Conservation (phyloP, 1,139 yeast genomes). For the Yamadazyma triangularis region DNA sequence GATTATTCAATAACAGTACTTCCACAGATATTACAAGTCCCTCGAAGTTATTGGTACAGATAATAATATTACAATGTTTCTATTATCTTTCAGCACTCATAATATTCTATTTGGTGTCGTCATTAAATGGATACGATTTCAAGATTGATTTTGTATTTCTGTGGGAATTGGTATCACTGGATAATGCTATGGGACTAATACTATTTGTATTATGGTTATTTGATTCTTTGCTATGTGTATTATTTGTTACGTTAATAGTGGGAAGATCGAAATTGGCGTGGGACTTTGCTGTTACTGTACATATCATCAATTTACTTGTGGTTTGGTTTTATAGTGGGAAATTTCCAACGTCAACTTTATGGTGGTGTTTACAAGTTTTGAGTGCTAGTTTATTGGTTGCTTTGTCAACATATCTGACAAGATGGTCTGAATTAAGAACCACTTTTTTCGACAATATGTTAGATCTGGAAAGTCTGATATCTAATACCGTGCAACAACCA, state of each 20-base stretch:
- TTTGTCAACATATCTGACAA: slow-evolving; percentile 78
- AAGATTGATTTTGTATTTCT: slow-evolving; percentile 69
- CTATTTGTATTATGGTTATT: slow-evolving; percentile 73
- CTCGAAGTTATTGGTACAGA: slow-evolving; percentile 46
- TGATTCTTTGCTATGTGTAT: slow-evolving; percentile 71
- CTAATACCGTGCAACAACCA: slow-evolving; percentile 25
- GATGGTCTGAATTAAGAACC: slow-evolving; percentile 84
- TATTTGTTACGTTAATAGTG: slow-evolving; percentile 80
- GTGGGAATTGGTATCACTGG: slow-evolving; percentile 71
- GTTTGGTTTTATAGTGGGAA: slow-evolving; percentile 62
- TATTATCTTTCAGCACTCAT: slow-evolving; percentile 62
- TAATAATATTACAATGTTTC: slow-evolving; percentile 58
- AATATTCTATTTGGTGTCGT: slow-evolving; percentile 53
- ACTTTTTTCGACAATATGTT: slow-evolving; percentile 82
- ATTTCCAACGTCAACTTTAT: slow-evolving; percentile 65
- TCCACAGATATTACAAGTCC: slow-evolving; percentile 22
- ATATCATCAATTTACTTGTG: slow-evolving; percentile 68
- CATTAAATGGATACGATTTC: slow-evolving; percentile 61
- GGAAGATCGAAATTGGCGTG: slow-evolving; percentile 92
- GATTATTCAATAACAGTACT: not conserved
- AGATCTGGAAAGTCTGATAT: slow-evolving; percentile 23
- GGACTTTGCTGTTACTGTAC: slow-evolving; percentile 92
- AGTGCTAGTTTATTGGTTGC: slow-evolving; percentile 69
- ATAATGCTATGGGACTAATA: slow-evolving; percentile 77
- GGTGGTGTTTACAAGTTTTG: slow-evolving; percentile 80